Evolutionary conservation across 1,139 yeast genomes (phyloP).

Genomic region (Tardiomyces blankii): DNA sequence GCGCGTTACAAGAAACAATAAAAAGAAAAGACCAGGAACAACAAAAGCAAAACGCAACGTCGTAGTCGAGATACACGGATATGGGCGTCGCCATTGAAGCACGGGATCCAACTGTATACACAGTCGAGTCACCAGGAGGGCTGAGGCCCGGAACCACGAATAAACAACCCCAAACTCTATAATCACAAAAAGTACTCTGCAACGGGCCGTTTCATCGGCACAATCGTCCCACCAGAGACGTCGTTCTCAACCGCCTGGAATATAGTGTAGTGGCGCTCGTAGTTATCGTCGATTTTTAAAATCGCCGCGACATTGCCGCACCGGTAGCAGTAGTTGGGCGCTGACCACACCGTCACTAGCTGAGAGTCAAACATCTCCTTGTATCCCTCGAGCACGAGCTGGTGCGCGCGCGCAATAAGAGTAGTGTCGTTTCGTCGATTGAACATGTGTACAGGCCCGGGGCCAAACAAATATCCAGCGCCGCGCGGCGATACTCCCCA

Average conservation of each 20-base stretch:
- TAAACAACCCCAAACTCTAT: too few relatives aligned
- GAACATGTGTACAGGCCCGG: conserved; percentile 70
- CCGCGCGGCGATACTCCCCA: conserved; percentile 98
- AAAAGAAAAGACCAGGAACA: too few relatives aligned
- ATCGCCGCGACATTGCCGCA: conserved; percentile 96
- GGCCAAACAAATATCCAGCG: conserved; percentile 90
- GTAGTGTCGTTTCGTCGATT: conserved; percentile 68
- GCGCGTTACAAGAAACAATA: too few relatives aligned
- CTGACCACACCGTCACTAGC: conserved; percentile 86
- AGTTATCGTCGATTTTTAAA: conserved; percentile 60
- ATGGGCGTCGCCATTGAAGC: too few relatives aligned
- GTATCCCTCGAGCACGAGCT: conserved; percentile 93
- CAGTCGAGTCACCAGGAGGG: too few relatives aligned
- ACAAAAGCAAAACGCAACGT: too few relatives aligned
- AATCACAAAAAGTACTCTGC: conserved; percentile 58
- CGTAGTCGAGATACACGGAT: too few relatives aligned
- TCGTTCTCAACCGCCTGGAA: conserved; percentile 76
- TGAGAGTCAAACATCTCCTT: conserved; percentile 80
- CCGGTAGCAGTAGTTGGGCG: conserved; percentile 90
- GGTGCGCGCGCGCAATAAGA: conserved; percentile 93
- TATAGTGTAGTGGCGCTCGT: conserved; percentile 64
- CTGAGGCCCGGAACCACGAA: too few relatives aligned
- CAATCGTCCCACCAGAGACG: conserved; percentile 34
- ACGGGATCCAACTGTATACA: too few relatives aligned
- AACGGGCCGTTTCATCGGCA: conserved; percentile 59